Conservation (phyloP, 306 rosid species). For the Arachis stenosperma region DNA sequence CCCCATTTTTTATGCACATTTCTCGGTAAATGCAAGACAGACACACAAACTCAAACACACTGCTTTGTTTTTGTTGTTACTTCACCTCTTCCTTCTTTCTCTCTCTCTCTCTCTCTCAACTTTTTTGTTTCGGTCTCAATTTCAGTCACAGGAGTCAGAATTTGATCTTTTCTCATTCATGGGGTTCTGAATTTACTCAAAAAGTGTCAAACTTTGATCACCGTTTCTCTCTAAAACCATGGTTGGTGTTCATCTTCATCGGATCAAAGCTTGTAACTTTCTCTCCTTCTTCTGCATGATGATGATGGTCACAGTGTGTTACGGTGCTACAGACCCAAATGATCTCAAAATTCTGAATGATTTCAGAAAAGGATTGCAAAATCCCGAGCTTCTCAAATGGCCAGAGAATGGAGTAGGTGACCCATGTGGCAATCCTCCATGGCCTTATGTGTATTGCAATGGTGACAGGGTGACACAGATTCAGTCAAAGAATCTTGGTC, state of each 20-base stretch:
- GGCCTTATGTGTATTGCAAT: conserved; percentile 72
- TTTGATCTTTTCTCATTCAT: conserved; percentile 24
- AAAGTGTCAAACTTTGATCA: conserved; percentile 33
- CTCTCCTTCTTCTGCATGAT: conserved; percentile 30
- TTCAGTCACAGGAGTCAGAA: not conserved
- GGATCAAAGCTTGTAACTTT: conserved; percentile 29
- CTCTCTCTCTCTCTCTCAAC: not conserved
- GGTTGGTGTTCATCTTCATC: conserved; percentile 27
- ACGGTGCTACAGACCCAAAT: conserved; percentile 57
- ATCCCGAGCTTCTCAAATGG: conserved; percentile 74
- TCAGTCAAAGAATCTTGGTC: conserved; percentile 73
- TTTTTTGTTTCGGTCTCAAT: not conserved
- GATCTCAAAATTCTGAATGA: conserved; percentile 68
- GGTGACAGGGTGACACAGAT: conserved; percentile 73
- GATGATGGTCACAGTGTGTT: conserved; percentile 30
- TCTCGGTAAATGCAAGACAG: conserved; percentile 11
- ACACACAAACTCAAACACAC: not conserved
- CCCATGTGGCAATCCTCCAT: conserved; percentile 77
- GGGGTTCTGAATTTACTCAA: conserved; percentile 29
- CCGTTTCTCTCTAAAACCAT: conserved; percentile 35
- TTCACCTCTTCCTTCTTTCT: conserved; percentile 22
- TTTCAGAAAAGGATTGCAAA: conserved; percentile 66
- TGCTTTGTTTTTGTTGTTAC: not conserved
- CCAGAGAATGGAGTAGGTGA: conserved; percentile 58
- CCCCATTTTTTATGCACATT: conserved; percentile 9